Evolutionary conservation across 176 grass and related monocot genomes (phyloP).

Genomic region (Avena atlantica): DNA sequence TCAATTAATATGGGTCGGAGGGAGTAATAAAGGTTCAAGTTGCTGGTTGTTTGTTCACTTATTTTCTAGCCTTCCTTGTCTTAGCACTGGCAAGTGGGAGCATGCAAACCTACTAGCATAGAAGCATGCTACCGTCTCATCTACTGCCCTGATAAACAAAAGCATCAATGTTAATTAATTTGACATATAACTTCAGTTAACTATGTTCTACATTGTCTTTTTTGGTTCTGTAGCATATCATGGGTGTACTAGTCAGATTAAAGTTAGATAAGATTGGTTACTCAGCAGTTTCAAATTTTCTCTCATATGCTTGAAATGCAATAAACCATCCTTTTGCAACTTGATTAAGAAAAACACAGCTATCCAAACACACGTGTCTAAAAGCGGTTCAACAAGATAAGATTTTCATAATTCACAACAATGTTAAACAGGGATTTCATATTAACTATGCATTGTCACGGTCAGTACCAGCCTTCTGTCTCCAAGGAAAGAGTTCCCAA

Average conservation of each 20-base stretch:
- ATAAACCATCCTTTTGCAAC: not conserved
- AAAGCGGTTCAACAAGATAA: not conserved
- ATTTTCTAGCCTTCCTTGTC: not conserved
- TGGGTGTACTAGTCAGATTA: not conserved
- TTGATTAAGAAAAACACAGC: not conserved
- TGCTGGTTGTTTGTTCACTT: not conserved
- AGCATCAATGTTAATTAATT: not conserved
- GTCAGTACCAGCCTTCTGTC: not conserved
- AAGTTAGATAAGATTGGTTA: not conserved
- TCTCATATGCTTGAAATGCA: constrained; percentile 3
- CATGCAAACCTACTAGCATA: not conserved
- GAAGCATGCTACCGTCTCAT: not conserved
- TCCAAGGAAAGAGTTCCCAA: not conserved
- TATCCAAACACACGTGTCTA: constrained; percentile 3
- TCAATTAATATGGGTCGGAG: no score
- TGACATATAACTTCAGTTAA: not conserved
- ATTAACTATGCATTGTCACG: not conserved
- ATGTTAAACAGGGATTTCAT: not conserved
- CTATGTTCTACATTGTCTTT: not conserved
- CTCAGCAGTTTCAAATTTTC: not conserved
- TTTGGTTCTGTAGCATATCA: not conserved
- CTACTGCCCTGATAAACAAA: not conserved
- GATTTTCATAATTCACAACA: constrained; percentile 1
- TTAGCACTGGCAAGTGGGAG: not conserved
- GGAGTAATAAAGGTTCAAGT: not conserved